Percentiles rank a stretch among this genome's conserved stretches.
These are phyloP conservation scores for Hortaea werneckii DNA, from an alignment of 2,329 filamentous ascomycete genomes.

Conservation along the genomic window DNA sequence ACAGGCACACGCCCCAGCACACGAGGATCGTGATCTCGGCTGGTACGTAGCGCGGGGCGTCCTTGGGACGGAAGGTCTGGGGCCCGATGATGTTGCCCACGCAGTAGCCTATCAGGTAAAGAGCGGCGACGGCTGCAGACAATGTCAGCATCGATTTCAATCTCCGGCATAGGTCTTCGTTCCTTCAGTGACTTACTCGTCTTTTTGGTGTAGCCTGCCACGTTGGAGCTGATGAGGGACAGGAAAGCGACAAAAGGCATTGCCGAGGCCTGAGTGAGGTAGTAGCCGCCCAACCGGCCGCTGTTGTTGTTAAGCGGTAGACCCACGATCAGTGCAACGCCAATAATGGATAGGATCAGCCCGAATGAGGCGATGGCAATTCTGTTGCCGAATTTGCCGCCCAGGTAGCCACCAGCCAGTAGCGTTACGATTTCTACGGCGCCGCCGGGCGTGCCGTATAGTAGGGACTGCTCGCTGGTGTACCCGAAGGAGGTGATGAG, in stretches of 20 bases:
- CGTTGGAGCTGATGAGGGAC: conserved; percentile 53
- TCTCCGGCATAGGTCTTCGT: background rate
- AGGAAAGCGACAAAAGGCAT: conserved; percentile 55
- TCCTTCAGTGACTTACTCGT: conserved; percentile 34
- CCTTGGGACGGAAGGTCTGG: conserved; percentile 46
- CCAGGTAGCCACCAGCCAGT: conserved; percentile 46
- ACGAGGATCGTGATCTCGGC: conserved; percentile 55
- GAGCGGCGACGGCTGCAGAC: conserved; percentile 35
- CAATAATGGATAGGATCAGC: conserved; percentile 45
- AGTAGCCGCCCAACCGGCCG: conserved; percentile 54
- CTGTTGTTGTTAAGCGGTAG: conserved; percentile 48
- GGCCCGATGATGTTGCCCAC: conserved; percentile 27
- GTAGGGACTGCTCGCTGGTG: conserved; percentile 49
- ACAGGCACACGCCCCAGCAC: conserved; percentile 44
- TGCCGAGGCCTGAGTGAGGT: conserved; percentile 51
- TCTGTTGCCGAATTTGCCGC: conserved; percentile 47
- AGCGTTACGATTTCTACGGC: conserved; percentile 53
- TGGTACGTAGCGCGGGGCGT: conserved; percentile 50
- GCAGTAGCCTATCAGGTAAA: conserved; percentile 32
- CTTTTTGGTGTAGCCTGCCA: conserved; percentile 46
- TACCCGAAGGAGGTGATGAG: conserved; percentile 57
- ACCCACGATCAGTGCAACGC: conserved; percentile 55
- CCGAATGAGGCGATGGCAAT: conserved; percentile 47
- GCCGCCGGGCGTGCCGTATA: conserved; percentile 56
- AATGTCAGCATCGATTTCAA: no score